phyloP scores from a whole-genome alignment of 1,284 basidiomycete species.

The Xerocomus minutiporus region DNA sequence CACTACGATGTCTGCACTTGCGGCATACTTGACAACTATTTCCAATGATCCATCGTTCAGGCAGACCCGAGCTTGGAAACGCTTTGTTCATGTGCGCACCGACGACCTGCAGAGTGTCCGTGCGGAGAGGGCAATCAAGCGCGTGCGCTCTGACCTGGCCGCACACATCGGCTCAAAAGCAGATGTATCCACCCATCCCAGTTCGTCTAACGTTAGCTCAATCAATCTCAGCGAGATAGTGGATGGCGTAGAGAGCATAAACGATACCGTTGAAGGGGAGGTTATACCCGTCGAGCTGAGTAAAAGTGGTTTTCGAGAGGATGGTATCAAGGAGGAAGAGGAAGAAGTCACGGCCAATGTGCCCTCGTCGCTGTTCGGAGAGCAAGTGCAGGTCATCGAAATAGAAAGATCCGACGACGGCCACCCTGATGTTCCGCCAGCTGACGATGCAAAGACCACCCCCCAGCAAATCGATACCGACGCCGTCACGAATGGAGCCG shows the following conservation, averaged over 20 bases:
- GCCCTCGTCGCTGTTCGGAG: conserved; percentile 18
- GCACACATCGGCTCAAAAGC: conserved; percentile 48
- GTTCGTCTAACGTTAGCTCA: conserved; percentile 28
- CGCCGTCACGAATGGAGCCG: conserved; percentile 19
- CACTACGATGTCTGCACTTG: conserved; percentile 61
- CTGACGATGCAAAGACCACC: conserved; percentile 25
- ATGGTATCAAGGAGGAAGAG: conserved; percentile 32
- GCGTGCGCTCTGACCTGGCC: conserved; percentile 79
- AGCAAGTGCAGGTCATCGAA: conserved; percentile 15
- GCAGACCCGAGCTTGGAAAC: conserved; percentile 70
- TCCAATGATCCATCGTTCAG: conserved; percentile 64
- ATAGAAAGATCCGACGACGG: conserved; percentile 29
- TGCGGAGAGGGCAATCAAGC: conserved; percentile 82
- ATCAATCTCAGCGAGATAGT: conserved; percentile 25
- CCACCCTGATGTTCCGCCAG: conserved; percentile 7
- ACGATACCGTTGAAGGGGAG: conserved; percentile 26
- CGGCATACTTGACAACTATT: conserved; percentile 73
- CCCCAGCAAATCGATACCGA: conserved; percentile 22
- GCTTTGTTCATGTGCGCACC: conserved; percentile 78
- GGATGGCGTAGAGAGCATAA: conserved; percentile 32
- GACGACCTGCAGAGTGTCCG: conserved; percentile 85
- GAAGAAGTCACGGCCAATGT: conserved; percentile 23
- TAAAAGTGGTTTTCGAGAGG: conserved; percentile 22
- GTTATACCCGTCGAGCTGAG: conserved; percentile 12
- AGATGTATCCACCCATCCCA: conserved; percentile 19